Evolutionary conservation across 495 filamentous ascomycete genomes (phyloP).

Genomic region (Trichoderma orchidacearum): DNA sequence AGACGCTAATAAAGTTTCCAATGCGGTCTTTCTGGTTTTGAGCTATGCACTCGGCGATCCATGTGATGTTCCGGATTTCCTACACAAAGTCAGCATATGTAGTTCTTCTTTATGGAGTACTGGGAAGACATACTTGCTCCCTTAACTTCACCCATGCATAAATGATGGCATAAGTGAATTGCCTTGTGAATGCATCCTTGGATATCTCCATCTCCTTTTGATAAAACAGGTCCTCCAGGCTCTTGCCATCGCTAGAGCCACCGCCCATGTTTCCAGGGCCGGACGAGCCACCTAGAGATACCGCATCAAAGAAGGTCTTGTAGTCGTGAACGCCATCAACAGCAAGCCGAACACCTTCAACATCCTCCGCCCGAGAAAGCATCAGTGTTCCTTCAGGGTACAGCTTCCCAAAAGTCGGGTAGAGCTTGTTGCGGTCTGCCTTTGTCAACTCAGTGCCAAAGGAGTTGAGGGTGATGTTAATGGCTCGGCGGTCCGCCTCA

Average conservation of each 20-base stretch:
- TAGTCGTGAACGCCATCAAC: constrained; percentile 87
- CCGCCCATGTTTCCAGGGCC: constrained; percentile 75
- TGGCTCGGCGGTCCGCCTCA: constrained; percentile 88
- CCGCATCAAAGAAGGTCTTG: constrained; percentile 86
- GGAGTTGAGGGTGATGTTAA: constrained; percentile 99
- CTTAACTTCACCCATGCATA: constrained; percentile 97
- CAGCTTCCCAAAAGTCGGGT: constrained; percentile 78
- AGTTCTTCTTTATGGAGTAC: background rate
- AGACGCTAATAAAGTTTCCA: constrained; percentile 95
- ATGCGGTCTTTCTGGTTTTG: constrained; percentile 99
- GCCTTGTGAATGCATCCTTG: constrained; percentile 86
- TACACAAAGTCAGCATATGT: constrained; percentile 1
- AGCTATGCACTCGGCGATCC: constrained; percentile 99
- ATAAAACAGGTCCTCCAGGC: constrained; percentile 94
- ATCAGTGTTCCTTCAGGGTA: constrained; percentile 92
- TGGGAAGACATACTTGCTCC: constrained; percentile 66
- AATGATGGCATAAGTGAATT: constrained; percentile 90
- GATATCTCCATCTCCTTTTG: constrained; percentile 98
- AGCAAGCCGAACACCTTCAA: constrained; percentile 83
- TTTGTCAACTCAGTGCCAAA: constrained; percentile 96
- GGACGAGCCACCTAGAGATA: constrained; percentile 60
- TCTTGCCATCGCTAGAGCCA: constrained; percentile 63
- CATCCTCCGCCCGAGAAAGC: constrained; percentile 89
- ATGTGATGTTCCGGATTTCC: constrained; percentile 99
- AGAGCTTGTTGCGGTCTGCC: constrained; percentile 87